Evolutionary conservation across 371 early-diverging fungal genomes (phyloP).

Genomic region (Lichtheimia ornata): DNA sequence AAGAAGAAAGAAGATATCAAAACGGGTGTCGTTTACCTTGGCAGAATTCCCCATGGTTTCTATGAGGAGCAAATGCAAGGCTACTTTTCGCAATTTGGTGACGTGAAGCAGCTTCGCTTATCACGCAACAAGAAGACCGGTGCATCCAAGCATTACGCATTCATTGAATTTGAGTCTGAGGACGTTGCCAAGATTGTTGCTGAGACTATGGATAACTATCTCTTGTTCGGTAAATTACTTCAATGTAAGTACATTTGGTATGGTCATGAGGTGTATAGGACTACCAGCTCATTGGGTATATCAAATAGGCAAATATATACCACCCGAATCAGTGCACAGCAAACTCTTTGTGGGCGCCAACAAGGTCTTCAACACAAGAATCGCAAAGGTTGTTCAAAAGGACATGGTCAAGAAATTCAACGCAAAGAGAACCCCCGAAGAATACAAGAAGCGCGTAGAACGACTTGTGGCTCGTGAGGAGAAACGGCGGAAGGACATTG

Average conservation of each 20-base stretch:
- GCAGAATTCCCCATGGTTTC: constrained; percentile 95
- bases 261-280: background rate
- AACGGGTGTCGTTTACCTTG: constrained; percentile 83
- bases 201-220: constrained; percentile 95
- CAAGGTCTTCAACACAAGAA: constrained; percentile 56
- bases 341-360: constrained; percentile 68
- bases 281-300: background rate
- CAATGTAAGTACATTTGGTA: constrained; percentile 61
- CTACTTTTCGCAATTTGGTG: constrained; percentile 94
- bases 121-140: constrained; percentile 92
- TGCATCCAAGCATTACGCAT: constrained; percentile 87
- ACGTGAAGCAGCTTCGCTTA: constrained; percentile 75
- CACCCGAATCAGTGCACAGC: constrained; percentile 69
- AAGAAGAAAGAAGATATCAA: constrained; percentile 17
- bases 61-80: constrained; percentile 87
- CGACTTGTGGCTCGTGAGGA: constrained; percentile 55
- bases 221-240: constrained; percentile 80
- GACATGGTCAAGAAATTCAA: constrained; percentile 48
- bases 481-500: constrained; percentile 57
- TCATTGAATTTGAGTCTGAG: constrained; percentile 80
- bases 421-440: constrained; percentile 52
- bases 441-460: constrained; percentile 38
- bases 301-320: constrained; percentile 54
- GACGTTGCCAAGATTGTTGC: constrained; percentile 90
- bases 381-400: constrained; percentile 55